Conservation (phyloP, 2,329 filamentous ascomycete genomes). For the Talaromyces piceae region DNA sequence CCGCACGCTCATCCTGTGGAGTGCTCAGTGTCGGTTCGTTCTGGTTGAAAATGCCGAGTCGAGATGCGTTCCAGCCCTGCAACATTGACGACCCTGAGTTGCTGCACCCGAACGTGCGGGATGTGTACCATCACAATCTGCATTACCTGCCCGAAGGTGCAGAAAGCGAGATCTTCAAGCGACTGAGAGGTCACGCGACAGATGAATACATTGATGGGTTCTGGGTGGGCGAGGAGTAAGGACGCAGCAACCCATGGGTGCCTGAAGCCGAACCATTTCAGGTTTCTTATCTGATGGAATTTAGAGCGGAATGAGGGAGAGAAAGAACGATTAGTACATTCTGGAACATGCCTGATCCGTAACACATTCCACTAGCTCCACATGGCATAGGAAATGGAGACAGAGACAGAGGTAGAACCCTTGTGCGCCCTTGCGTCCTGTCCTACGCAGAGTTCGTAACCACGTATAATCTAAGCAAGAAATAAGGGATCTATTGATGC, state of each 20-base stretch:
- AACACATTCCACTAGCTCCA: not conserved
- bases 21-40: not conserved
- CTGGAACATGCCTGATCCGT: not conserved
- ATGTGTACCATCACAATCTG: not conserved
- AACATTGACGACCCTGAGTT: not conserved
- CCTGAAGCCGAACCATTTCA: not conserved
- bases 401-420: too few species aligned
- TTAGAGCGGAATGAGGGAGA: not conserved
- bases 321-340: not conserved
- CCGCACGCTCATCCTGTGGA: not conserved
- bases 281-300: not conserved
- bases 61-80: not conserved
- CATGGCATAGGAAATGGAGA: too few species aligned
- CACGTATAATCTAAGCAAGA: too few species aligned
- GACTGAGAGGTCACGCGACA: not conserved
- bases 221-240: not conserved
- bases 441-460: too few species aligned
- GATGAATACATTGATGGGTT: not conserved
- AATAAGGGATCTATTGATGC: too few species aligned
- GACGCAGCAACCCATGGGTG: not conserved
- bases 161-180: not conserved
- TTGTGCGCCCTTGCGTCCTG: too few species aligned
- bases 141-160: not conserved
- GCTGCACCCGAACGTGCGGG: not conserved
- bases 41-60: not conserved